A percentile compares a stretch with the other conserved stretches of the same genome.
Conservation (phyloP, 2,329 filamentous ascomycete species). For the Neofusicoccum parvum region DNA sequence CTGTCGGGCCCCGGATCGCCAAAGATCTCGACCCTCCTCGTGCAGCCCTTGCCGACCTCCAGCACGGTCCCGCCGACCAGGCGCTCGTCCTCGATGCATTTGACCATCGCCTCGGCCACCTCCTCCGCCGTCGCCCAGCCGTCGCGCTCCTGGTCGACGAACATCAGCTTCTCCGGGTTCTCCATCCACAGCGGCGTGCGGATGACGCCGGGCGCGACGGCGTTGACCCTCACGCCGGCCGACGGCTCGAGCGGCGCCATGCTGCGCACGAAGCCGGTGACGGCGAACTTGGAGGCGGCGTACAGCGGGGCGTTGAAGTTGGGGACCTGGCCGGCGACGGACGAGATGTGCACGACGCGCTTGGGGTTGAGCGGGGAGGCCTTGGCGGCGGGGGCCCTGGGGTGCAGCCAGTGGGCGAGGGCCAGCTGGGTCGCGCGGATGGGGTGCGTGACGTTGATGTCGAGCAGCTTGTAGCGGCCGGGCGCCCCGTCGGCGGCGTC, state of each 20-base stretch:
- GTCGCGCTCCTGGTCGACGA: slow-evolving; percentile 52
- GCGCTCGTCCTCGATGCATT: slow-evolving; percentile 52
- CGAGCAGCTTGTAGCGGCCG: slow-evolving; percentile 41
- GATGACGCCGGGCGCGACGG: slow-evolving; percentile 62
- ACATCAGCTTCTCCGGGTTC: slow-evolving; percentile 60
- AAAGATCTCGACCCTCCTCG: slow-evolving; percentile 52
- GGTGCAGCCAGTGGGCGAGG: slow-evolving; percentile 47
- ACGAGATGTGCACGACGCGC: slow-evolving; percentile 47
- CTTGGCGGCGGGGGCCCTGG: slow-evolving; percentile 26
- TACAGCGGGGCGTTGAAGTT: slow-evolving; percentile 47
- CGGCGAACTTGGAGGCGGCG: slow-evolving; percentile 48
- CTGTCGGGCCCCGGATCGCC: slow-evolving; percentile 58
- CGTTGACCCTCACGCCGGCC: slow-evolving; percentile 60
- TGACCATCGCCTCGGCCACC: slow-evolving; percentile 61
- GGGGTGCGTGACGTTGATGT: slow-evolving; percentile 53
- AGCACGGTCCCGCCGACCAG: slow-evolving; percentile 52
- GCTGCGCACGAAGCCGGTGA: slow-evolving; percentile 53
- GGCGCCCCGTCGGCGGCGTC: slow-evolving; percentile 32
- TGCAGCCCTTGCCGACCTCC: slow-evolving; percentile 57
- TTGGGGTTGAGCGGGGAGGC: slow-evolving; percentile 46
- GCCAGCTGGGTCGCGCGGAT: slow-evolving; percentile 52
- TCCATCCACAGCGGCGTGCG: slow-evolving; percentile 65
- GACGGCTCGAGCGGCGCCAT: slow-evolving; percentile 52
- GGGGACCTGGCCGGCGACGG: slow-evolving; percentile 47
- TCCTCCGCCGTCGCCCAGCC: slow-evolving; percentile 64